Conservation (phyloP, 345 rosid species). For the Populus nigra region DNA sequence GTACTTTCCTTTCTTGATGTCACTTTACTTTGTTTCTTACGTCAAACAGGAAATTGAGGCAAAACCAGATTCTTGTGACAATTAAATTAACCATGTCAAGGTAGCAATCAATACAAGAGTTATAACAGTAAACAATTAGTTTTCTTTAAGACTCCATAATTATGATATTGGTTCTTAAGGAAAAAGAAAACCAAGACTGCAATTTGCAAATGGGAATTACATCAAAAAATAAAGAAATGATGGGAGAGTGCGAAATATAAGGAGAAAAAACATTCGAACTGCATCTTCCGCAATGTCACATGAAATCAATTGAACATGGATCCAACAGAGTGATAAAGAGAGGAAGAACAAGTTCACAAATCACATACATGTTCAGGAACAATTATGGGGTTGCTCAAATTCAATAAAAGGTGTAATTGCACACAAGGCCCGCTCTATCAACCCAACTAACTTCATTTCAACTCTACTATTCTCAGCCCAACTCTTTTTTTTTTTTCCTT, state of each 20-base stretch:
- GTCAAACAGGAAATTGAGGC: neutral
- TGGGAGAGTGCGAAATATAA: neutral
- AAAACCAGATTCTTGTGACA: neutral
- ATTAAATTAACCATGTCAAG: neutral
- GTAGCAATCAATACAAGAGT: neutral
- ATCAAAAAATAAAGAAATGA: neutral
- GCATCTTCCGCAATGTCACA: neutral
- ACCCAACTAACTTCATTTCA: slow-evolving; percentile 1
- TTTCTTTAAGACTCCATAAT: neutral
- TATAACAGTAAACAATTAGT: neutral
- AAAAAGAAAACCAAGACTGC: neutral
- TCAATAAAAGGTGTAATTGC: neutral
- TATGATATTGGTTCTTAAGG: neutral
- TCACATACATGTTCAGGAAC: slow-evolving; percentile 6
- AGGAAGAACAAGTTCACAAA: neutral
- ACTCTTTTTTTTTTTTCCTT: neutral
- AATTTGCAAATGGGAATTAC: neutral
- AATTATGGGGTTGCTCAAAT: neutral
- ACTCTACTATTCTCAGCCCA: neutral
- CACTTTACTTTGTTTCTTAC: slow-evolving; percentile 2
- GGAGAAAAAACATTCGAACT: neutral
- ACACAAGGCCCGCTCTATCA: neutral
- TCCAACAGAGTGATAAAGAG: neutral
- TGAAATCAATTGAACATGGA: neutral
- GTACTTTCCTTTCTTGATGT: slow-evolving; percentile 6